A percentile compares a stretch with the other conserved stretches of the same genome.
phyloP scores from a whole-genome alignment of 1,139 yeast genomes.

The Cylindricascospora bacillispora region DNA sequence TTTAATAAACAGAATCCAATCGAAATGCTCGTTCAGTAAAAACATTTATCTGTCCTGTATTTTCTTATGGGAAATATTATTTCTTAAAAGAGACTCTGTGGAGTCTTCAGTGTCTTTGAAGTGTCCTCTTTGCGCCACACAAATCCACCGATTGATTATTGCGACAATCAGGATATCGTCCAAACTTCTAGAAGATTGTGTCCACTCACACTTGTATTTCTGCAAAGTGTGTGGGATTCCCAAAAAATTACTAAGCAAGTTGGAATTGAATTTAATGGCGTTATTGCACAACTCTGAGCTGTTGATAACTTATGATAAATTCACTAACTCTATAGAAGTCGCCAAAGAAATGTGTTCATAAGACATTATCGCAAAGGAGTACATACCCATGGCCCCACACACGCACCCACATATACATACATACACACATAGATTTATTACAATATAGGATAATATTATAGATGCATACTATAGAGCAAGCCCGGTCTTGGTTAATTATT shows the following conservation, averaged over 20 bases:
- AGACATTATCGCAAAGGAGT: too few species aligned
- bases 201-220: slow-evolving; percentile 37
- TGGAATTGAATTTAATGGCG: slow-evolving; percentile 37
- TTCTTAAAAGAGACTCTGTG: slow-evolving; percentile 28
- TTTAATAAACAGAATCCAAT: slow-evolving; percentile 13
- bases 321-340: slow-evolving; percentile 10
- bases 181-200: slow-evolving; percentile 39
- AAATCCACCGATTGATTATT: slow-evolving; percentile 37
- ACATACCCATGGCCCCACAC: too few species aligned
- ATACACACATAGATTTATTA: not conserved
- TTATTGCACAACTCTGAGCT: slow-evolving; percentile 13
- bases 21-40: slow-evolving; percentile 15
- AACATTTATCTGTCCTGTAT: slow-evolving; percentile 15
- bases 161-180: slow-evolving; percentile 40
- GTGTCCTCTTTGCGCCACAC: slow-evolving; percentile 24
- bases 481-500: too few species aligned
- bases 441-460: not conserved
- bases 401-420: too few species aligned
- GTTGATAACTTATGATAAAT: slow-evolving; percentile 13
- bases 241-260: slow-evolving; percentile 30
- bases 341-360: slow-evolving; percentile 10
- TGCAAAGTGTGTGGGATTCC: slow-evolving; percentile 43
- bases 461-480: too few species aligned
- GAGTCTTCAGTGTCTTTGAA: slow-evolving; percentile 27
- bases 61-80: slow-evolving; percentile 22